Base-by-base conservation (phyloP, 2,329 filamentous ascomycete species). In the Chrysosporium queenslandicum region DNA sequence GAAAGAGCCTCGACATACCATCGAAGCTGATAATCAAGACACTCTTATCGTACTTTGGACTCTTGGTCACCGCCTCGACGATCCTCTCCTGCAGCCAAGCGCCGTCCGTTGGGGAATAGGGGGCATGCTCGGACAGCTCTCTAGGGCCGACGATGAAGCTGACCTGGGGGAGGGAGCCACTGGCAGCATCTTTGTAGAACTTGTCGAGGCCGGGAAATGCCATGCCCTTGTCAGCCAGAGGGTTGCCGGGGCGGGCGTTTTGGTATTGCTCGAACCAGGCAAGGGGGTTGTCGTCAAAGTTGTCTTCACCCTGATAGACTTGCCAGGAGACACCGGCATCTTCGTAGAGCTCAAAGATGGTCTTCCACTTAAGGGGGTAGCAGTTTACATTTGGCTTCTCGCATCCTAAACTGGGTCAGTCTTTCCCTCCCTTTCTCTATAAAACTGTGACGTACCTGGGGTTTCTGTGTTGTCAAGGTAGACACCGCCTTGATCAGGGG, bases 221-320 rank as follows among this genome's bases (percentile, higher is more conserved):
- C 58, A 78, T 65, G 1, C 76, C 76, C 25, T 71, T 70, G 42
- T 73, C 54, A 27, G 73, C 67, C 3, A 78, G 66, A 7, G 66
- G 63, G 0, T 72, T 74, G 14, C 64, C 60, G 1, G 61, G 59
- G 0, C 61, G 56, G 0, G 76, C 74, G 0, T 70, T 67, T 54
- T 78, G 75, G 60, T 70, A 79, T 52, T 77, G 74, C 52, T 72
- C 50, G 57, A 79, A 79, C 70, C 75, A 76, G 32, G 75, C 75
- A 12, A 77, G 65, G 0, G 75, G 71, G 59, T 77, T 79, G 59
- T 79, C 77, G 39, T 77, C 75, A 53, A 76, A 77, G 61, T 77
- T 77, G 58, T 78, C 69, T 16, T 64, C 66, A 50, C 74, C 68
- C 57, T 77, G 75, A 58, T 68, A 78, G 1, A 77, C 67, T 34